Percentiles rank a stretch among this genome's conserved stretches.
Conservation (phyloP, 2,329 filamentous ascomycete genomes). For the Colletotrichum incanum region DNA sequence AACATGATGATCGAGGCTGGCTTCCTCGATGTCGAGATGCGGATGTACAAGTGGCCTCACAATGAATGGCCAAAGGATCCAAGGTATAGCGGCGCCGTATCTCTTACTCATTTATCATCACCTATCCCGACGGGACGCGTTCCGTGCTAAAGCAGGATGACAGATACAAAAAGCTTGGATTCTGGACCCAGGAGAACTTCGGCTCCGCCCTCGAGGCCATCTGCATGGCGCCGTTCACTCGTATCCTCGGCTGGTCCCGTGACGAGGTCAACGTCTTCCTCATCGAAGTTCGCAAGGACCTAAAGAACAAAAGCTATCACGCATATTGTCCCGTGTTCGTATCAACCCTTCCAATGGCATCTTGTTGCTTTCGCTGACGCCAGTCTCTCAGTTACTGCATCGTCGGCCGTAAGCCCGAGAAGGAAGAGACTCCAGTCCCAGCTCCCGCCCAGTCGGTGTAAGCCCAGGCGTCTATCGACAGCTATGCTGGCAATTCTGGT, state of each 20-base stretch:
- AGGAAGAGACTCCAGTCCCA: not conserved
- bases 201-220: constrained; percentile 52
- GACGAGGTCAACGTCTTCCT: constrained; percentile 54
- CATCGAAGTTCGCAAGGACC: constrained; percentile 51
- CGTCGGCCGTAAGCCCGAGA: constrained; percentile 23
- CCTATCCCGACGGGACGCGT: constrained; percentile 47
- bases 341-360: too few relatives aligned
- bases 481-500: not conserved
- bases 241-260: constrained; percentile 51
- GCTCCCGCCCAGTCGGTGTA: not conserved
- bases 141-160: not conserved
- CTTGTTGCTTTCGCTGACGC: not conserved
- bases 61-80: constrained; percentile 39
- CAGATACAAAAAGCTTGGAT: constrained; percentile 11
- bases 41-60: constrained; percentile 42
- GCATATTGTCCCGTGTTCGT: constrained; percentile 57
- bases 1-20: constrained; percentile 48
- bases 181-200: constrained; percentile 52
- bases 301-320: constrained; percentile 54
- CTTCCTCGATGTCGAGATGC: constrained; percentile 44
- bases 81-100: not conserved
- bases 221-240: constrained; percentile 54
- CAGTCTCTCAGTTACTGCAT: not conserved
- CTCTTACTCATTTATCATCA: not conserved
- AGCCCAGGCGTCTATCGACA: not conserved